These are phyloP conservation scores for Westerdykella ornata DNA, from an alignment of 2,329 filamentous ascomycete genomes.

Conservation along the genomic window DNA sequence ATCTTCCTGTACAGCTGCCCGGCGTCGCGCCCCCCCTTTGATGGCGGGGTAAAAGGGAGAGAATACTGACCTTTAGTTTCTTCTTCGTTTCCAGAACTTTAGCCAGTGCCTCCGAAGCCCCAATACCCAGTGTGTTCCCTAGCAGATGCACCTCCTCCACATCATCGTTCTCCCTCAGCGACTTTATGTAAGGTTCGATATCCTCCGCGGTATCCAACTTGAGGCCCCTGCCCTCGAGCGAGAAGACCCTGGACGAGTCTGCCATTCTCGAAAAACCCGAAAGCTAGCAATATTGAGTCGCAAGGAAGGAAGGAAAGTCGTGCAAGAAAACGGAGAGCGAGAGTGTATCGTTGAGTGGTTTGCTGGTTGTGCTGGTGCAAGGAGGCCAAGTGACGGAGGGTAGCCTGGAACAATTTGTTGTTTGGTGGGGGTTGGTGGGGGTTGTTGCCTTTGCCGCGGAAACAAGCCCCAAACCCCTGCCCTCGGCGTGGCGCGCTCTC, in stretches of 20 bases:
- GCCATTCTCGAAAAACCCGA: constrained; percentile 39
- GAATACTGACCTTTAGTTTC: constrained; percentile 56
- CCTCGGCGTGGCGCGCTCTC: no score
- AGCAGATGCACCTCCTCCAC: constrained; percentile 80
- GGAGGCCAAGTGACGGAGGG: constrained; percentile 3
- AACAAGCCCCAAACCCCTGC: neutral
- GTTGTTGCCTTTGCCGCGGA: constrained; percentile 1
- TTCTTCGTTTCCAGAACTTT: constrained; percentile 80
- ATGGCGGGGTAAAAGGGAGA: neutral
- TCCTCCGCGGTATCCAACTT: constrained; percentile 88
- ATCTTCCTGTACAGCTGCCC: no score
- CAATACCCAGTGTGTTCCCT: constrained; percentile 89
- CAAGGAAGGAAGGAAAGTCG: neutral
- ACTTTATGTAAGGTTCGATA: constrained; percentile 74
- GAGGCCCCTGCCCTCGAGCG: constrained; percentile 82
- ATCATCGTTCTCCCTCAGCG: constrained; percentile 62
- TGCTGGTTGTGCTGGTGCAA: constrained; percentile 1
- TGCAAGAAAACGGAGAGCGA: constrained; percentile 1
- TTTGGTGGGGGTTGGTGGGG: constrained; percentile 22
- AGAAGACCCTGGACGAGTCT: constrained; percentile 60
- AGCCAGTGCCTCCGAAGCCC: constrained; percentile 77
- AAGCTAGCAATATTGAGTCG: neutral
- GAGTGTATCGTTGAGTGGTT: neutral
- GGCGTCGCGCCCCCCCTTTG: neutral
- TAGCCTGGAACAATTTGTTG: constrained; percentile 8